phyloP scores from a whole-genome alignment of 345 rosid species.

The Syzygium aqueum region DNA sequence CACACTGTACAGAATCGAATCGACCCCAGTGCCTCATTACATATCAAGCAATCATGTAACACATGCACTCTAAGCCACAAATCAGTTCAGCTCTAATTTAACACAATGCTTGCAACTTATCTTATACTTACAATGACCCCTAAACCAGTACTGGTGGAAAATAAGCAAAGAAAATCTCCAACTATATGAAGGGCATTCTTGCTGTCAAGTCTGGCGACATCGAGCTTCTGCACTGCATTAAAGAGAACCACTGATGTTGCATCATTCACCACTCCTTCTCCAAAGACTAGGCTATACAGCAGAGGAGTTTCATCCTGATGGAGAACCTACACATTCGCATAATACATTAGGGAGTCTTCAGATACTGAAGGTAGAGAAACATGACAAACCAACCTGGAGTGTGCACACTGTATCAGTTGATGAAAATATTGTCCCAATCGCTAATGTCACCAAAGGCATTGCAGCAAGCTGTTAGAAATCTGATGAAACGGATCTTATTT shows the following conservation, averaged over 20 bases:
- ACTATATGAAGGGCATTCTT: slow-evolving; percentile 27
- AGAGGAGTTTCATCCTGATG: slow-evolving; percentile 86
- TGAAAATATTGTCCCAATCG: slow-evolving; percentile 82
- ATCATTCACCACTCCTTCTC: slow-evolving; percentile 95
- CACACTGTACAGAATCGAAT: background rate
- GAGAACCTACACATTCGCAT: slow-evolving; percentile 42
- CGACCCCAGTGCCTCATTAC: background rate
- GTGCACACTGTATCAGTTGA: slow-evolving; percentile 94
- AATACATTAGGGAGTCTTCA: background rate
- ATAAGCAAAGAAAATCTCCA: slow-evolving; percentile 66
- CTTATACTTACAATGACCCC: slow-evolving; percentile 51
- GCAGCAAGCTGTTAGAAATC: background rate
- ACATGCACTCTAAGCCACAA: background rate
- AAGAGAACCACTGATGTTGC: slow-evolving; percentile 84
- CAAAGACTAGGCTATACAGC: slow-evolving; percentile 81
- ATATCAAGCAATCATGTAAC: background rate
- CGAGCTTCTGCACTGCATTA: slow-evolving; percentile 76
- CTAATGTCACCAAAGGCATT: slow-evolving; percentile 27
- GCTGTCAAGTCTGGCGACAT: slow-evolving; percentile 35
- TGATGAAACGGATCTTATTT: background rate
- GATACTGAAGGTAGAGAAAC: background rate
- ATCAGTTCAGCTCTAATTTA: background rate
- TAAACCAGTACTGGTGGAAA: slow-evolving; percentile 67
- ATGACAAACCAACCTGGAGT: slow-evolving; percentile 52
- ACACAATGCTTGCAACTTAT: background rate